A percentile compares a stretch with the other conserved stretches of the same genome.
Conservation (phyloP, 2,329 filamentous ascomycete genomes). For the Epichloe coenophiala region DNA sequence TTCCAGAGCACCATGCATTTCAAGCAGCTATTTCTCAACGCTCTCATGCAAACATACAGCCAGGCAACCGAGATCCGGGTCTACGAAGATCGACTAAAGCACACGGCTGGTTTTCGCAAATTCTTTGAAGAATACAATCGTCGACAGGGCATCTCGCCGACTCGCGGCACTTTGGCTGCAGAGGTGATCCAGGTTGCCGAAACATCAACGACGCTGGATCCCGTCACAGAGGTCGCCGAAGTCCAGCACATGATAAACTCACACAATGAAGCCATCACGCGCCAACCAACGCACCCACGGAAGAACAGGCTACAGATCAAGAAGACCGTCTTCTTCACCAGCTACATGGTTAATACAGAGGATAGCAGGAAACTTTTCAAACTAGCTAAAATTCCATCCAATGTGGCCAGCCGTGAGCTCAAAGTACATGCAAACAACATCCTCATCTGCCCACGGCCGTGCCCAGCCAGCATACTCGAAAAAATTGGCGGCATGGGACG, state of each 20-base stretch:
- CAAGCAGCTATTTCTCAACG: constrained; percentile 74
- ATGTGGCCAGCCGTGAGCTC: constrained; percentile 54
- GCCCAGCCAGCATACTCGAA: constrained; percentile 56
- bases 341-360: constrained; percentile 64
- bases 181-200: constrained; percentile 84
- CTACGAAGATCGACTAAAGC: constrained; percentile 53
- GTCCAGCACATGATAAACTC: constrained; percentile 81
- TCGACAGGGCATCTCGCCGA: constrained; percentile 31
- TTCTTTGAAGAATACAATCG: constrained; percentile 72
- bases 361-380: constrained; percentile 61
- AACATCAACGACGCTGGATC: constrained; percentile 57
- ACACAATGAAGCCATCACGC: constrained; percentile 51
- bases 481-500: constrained; percentile 80
- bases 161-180: constrained; percentile 52
- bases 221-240: constrained; percentile 65
- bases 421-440: constrained; percentile 82
- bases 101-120: constrained; percentile 70
- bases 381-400: constrained; percentile 51
- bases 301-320: constrained; percentile 53
- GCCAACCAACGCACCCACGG: constrained; percentile 20
- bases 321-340: constrained; percentile 82
- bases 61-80: constrained; percentile 69
- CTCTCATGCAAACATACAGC: constrained; percentile 75
- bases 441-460: constrained; percentile 70
- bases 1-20: constrained; percentile 80